Evolutionary conservation across 1,139 yeast species (phyloP).

Genomic region (Lodderomyces elongisporus): DNA sequence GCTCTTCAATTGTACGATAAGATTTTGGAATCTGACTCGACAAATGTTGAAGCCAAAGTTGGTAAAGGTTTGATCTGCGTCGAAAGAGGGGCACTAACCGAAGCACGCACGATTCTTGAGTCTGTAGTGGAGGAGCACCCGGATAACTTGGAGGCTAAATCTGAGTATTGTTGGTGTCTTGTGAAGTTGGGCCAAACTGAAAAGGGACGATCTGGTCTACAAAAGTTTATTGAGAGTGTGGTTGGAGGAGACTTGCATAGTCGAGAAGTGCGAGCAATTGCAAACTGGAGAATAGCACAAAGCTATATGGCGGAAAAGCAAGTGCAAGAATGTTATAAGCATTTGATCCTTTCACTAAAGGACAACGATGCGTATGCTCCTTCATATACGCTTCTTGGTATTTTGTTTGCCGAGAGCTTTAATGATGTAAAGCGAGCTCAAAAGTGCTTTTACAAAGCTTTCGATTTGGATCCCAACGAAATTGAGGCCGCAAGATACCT

Average conservation of each 20-base stretch:
- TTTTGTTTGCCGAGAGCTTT: slow-evolving; percentile 53
- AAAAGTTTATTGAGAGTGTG: slow-evolving; percentile 36
- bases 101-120: slow-evolving; percentile 50
- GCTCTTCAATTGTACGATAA: slow-evolving; percentile 71
- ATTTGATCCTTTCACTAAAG: slow-evolving; percentile 59
- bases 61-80: slow-evolving; percentile 79
- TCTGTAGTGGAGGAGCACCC: slow-evolving; percentile 50
- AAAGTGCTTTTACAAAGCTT: slow-evolving; percentile 85
- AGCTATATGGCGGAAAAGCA: slow-evolving; percentile 34
- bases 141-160: slow-evolving; percentile 53
- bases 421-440: slow-evolving; percentile 66
- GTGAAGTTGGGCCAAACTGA: slow-evolving; percentile 48
- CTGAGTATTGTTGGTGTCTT: slow-evolving; percentile 79
- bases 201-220: slow-evolving; percentile 51
- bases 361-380: slow-evolving; percentile 64
- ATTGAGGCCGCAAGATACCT: slow-evolving; percentile 68
- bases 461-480: slow-evolving; percentile 79
- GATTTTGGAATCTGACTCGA: slow-evolving; percentile 43
- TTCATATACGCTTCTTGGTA: slow-evolving; percentile 76
- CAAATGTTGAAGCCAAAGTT: slow-evolving; percentile 57
- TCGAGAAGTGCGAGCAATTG: slow-evolving; percentile 52
- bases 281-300: slow-evolving; percentile 70
- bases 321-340: slow-evolving; percentile 43
- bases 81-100: slow-evolving; percentile 53
- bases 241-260: slow-evolving; percentile 50